Evolutionary conservation across 108 stramenopile species (phyloP), one percentile per base, ranked within the genome.

Genomic region (Cyclostephanos invisitatus): DNA sequence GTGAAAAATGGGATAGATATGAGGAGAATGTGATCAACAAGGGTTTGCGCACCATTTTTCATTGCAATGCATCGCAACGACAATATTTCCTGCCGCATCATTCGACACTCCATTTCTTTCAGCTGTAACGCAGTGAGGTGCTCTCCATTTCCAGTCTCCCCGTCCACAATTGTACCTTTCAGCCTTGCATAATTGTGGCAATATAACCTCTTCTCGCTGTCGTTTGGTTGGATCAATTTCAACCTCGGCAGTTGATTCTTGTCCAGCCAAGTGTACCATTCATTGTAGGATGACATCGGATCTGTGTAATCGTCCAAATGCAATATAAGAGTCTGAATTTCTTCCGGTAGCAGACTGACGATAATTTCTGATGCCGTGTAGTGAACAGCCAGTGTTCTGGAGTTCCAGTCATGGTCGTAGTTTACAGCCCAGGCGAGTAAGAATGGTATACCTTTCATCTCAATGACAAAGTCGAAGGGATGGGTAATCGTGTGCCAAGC

Each of bases 231-330:
- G 14, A 64, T 27, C 17, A 44, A 47, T 61, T 61, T 40, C 38
- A 61, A 61, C 40, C 9, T 61, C 60, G 21, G 32, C 18, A 44
- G 60, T 22, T 68, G 55, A 12, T 17, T 65, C 12, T 59, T 27
- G 12, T 28, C 15, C 15, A 81, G 21, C 73, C 70, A 81, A 22
- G 24, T 42, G 18, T 42, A 35, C 80, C 80, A 81, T 53, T 81
- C 75, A n/a, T 51, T 44, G 29, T 64, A 51, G 12, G 80, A 51
- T 58, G 62, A 70, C 35, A 38, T 68, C 20, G 70, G n/a, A 35
- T 81, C 80, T 8, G 59, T 72, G 21, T 49, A 81, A 36, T 76
- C 75, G 35, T 81, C 80, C n/a, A 81, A 27, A 57, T 81, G 80
- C 27, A 76, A 37, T 25, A 81, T 51, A 35, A 68, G 44, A 8